These are phyloP conservation scores for Prosopis cineraria DNA, from an alignment of 306 rosid species.

Conservation along the genomic window DNA sequence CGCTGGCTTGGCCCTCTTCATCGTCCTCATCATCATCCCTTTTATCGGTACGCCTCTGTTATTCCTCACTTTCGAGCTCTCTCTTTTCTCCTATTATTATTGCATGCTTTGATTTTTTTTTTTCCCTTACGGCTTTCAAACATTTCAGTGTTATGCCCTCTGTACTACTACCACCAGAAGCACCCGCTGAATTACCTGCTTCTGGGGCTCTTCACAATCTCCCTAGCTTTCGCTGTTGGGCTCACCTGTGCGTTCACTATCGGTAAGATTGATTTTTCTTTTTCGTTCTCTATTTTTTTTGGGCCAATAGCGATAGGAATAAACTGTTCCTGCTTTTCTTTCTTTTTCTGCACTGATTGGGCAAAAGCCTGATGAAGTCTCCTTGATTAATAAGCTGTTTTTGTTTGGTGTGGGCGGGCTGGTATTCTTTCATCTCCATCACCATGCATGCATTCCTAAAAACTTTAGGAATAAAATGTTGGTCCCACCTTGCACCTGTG, in stretches of 20 bases:
- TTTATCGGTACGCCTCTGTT: conserved; percentile 44
- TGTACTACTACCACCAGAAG: conserved; percentile 69
- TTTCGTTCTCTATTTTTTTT: background rate
- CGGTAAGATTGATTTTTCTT: conserved; percentile 43
- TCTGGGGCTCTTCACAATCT: conserved; percentile 66
- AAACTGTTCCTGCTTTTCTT: background rate
- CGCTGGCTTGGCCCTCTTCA: conserved; percentile 63
- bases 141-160: conserved; percentile 61
- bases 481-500: background rate
- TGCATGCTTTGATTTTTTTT: background rate
- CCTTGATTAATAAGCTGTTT: background rate
- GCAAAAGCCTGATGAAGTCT: background rate
- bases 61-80: background rate
- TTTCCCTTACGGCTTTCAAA: background rate
- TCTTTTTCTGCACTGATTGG: background rate
- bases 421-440: background rate
- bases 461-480: background rate
- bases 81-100: background rate
- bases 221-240: conserved; percentile 71
- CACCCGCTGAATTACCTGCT: conserved; percentile 84
- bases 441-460: background rate
- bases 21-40: conserved; percentile 60
- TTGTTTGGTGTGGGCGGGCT: background rate
- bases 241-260: conserved; percentile 81
- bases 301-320: conserved; percentile 45